phyloP scores from a whole-genome alignment of 352 stramenopile species.

The Elongisporangium senticosum region DNA sequence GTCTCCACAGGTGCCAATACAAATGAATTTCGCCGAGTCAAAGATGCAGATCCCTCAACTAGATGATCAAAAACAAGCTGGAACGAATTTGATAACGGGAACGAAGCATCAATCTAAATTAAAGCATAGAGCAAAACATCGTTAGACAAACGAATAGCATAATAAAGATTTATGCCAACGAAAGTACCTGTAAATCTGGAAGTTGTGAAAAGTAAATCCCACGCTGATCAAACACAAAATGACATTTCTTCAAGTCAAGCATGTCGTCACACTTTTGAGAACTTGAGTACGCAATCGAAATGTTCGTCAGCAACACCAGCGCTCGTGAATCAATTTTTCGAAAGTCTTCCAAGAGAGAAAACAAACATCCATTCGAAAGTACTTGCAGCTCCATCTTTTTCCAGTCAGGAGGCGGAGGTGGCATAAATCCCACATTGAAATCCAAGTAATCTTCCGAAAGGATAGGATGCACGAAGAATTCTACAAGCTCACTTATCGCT shows the following conservation, averaged over 20 bases:
- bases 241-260: constrained; percentile 71
- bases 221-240: constrained; percentile 74
- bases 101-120: constrained; percentile 73
- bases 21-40: constrained; percentile 71
- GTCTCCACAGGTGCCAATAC: constrained; percentile 77
- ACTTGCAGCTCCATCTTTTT: constrained; percentile 75
- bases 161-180: background rate
- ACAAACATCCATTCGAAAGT: constrained; percentile 61
- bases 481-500: constrained; percentile 49
- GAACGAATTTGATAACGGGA: constrained; percentile 79
- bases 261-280: constrained; percentile 48
- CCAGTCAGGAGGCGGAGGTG: constrained; percentile 55
- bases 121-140: constrained; percentile 1
- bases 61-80: constrained; percentile 80
- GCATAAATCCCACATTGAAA: constrained; percentile 69
- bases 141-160: background rate
- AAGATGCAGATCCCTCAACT: constrained; percentile 43
- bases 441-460: constrained; percentile 38
- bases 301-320: constrained; percentile 68
- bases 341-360: constrained; percentile 82
- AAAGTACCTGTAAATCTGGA: constrained; percentile 67
- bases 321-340: constrained; percentile 56
- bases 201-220: constrained; percentile 84
- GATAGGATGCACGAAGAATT: constrained; percentile 66
- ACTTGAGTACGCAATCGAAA: constrained; percentile 58